Evolutionary conservation across 345 rosid species (phyloP), one percentile per base, ranked within the genome.

Genomic region (Litchi chinensis): DNA sequence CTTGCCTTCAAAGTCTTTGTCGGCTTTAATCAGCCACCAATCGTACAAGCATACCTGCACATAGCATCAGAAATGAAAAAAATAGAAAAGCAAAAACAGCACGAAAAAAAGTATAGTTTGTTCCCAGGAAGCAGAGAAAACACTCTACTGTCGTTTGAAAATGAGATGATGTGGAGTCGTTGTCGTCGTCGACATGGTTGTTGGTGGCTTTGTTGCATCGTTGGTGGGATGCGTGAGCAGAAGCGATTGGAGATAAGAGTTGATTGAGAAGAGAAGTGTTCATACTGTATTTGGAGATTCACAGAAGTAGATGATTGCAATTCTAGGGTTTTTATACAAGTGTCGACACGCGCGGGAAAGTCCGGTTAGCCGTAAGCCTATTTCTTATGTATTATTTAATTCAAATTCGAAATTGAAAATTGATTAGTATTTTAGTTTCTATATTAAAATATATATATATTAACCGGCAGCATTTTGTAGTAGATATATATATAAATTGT

Each of bases 21-120:
- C 77, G 21, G 93, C 80, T 84, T 82, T 85, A 16, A 86, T 74
- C 79, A 95, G 62, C 98, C 98, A 95, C 98, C 98, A 95, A 71
- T 90, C 90, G 32, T 75, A 80, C 79, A 95, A 76, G 11, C 85
- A 44, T 41, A 93, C 96, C 98, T 93, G 67, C 63, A 21, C 19
- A 18, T 18, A 8, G 41, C 41, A 76, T 64, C 56, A 68, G 70
- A 68, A 48, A 52, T 22, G 16, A 67, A 54, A 68, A n/a, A 0
- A 3, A 19, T 10, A 11, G 10, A 52, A 39, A 41, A 3, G 65
- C 2, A 39, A 28, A 50, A n/a, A 76, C 8, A 9, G 1, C 18
- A 21, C 21, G 28, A 54, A 54, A 54, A 44, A 63, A 48, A 46
- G 74, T 10, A 21, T 13, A 26, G 16, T 65, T 70, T 59, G 69